Evolutionary conservation across 768 basidiomycete species (phyloP).

Genomic region (Peribolospora baueri): DNA sequence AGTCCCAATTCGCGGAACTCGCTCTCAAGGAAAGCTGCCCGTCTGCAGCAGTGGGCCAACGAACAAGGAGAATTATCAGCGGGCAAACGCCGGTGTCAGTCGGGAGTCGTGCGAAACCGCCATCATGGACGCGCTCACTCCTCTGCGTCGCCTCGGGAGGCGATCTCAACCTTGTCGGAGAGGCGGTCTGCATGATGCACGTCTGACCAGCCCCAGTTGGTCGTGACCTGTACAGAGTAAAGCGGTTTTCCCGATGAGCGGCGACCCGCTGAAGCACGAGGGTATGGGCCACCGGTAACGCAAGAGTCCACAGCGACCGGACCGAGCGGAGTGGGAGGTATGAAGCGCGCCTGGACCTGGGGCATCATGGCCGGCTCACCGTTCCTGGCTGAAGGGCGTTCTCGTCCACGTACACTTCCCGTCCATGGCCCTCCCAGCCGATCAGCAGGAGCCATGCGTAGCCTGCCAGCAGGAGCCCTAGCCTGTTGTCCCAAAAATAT

Average conservation of each 20-base stretch:
- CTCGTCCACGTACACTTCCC: constrained; percentile 52
- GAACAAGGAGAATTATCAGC: neutral
- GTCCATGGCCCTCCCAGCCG: neutral
- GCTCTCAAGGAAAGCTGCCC: constrained; percentile 33
- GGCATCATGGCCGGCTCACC: constrained; percentile 24
- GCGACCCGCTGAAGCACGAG: too few species aligned
- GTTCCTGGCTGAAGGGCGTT: constrained; percentile 85
- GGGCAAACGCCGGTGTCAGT: neutral
- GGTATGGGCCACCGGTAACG: too few species aligned
- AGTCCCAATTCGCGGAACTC: constrained; percentile 59
- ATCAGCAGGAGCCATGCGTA: too few species aligned
- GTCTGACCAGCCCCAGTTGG: constrained; percentile 75
- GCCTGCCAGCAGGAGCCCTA: too few species aligned
- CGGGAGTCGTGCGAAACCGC: too few species aligned
- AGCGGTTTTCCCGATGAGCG: too few species aligned
- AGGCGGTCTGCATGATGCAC: constrained; percentile 69
- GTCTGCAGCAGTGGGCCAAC: constrained; percentile 24
- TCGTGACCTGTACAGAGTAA: constrained; percentile 40
- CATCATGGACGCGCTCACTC: too few species aligned
- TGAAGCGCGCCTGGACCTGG: neutral
- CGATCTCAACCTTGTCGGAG: constrained; percentile 30
- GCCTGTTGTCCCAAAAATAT: too few species aligned
- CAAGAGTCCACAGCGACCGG: too few species aligned
- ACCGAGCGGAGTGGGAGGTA: too few species aligned
- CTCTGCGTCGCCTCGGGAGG: too few species aligned